These are phyloP conservation scores for Pseudoperonospora humuli DNA, from an alignment of 352 stramenopile species.

Conservation along the genomic window DNA sequence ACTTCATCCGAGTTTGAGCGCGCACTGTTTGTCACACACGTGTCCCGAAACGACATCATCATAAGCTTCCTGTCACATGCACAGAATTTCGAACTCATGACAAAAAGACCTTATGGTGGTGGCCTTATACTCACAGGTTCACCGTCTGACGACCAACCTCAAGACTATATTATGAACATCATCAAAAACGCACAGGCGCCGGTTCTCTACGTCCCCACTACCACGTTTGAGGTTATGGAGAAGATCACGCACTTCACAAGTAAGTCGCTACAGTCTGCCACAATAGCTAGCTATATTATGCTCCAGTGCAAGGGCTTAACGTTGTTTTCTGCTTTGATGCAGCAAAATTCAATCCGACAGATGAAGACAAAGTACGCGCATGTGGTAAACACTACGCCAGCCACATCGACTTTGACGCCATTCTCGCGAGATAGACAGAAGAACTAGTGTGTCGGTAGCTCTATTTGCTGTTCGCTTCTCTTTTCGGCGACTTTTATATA, in stretches of 20 bases:
- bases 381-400: constrained; percentile 83
- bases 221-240: constrained; percentile 77
- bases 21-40: constrained; percentile 86
- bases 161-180: constrained; percentile 75
- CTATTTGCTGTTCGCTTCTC: no score
- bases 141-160: constrained; percentile 61
- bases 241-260: constrained; percentile 74
- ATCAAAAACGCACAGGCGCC: constrained; percentile 49
- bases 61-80: constrained; percentile 78
- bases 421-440: constrained; percentile 41
- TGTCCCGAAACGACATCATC: constrained; percentile 88
- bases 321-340: constrained; percentile 5
- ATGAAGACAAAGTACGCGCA: constrained; percentile 65
- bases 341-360: constrained; percentile 86
- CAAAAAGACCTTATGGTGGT: constrained; percentile 61
- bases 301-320: background rate
- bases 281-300: no score
- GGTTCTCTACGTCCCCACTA: constrained; percentile 69
- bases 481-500: no score
- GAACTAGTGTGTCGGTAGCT: no score
- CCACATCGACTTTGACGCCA: constrained; percentile 75
- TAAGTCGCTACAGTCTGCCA: constrained; percentile 13
- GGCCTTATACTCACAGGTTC: constrained; percentile 85
- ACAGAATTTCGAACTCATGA: constrained; percentile 65
- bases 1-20: constrained; percentile 62